Conservation (phyloP, 148 eudicot genomes). For the Fagopyrum esculentum region DNA sequence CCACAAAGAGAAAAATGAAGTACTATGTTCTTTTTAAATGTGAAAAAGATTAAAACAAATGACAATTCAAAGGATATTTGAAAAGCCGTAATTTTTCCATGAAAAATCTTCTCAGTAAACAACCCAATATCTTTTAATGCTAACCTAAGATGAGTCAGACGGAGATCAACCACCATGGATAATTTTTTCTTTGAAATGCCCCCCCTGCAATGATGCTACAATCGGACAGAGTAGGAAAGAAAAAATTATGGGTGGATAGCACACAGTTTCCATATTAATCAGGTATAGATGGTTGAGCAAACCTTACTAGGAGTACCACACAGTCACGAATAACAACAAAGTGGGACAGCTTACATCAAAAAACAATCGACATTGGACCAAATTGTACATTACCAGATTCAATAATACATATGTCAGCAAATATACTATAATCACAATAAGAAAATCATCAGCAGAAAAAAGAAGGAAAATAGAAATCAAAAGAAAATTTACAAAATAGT, state of each 20-base stretch:
- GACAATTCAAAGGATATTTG: neutral
- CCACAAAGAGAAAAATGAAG: neutral
- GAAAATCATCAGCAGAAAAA: neutral
- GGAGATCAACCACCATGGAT: neutral
- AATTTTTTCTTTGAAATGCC: neutral
- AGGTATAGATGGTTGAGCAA: slow-evolving; percentile 6
- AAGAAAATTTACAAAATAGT: neutral
- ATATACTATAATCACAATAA: neutral
- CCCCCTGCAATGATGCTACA: neutral
- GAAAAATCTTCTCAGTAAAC: neutral
- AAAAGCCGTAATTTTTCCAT: neutral
- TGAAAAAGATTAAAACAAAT: neutral
- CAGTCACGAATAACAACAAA: slow-evolving; percentile 1
- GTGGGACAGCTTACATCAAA: neutral
- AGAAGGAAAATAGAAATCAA: neutral
- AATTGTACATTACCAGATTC: neutral
- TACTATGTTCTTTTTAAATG: neutral
- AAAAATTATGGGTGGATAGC: neutral
- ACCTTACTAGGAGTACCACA: neutral
- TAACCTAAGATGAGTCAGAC: slow-evolving; percentile 2
- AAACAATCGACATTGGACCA: neutral
- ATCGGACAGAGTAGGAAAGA: neutral
- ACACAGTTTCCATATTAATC: neutral
- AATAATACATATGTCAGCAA: neutral
- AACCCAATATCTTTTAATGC: neutral